phyloP scores from a whole-genome alignment of 345 rosid species.

The Iberis pinnata region DNA sequence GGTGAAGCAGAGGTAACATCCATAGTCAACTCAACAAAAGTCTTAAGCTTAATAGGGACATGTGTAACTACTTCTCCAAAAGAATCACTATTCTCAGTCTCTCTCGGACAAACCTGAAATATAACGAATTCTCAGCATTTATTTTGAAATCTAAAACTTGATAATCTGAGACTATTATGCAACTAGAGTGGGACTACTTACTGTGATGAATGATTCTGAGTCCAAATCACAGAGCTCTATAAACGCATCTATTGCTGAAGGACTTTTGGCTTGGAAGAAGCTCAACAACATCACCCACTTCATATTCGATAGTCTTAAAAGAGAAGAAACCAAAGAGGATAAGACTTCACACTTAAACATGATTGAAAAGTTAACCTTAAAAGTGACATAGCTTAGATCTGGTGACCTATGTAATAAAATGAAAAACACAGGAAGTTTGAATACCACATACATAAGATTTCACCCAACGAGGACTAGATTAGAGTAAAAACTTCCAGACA shows the following conservation, averaged over 20 bases:
- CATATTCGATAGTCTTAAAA: constrained; percentile 49
- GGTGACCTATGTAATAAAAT: constrained; percentile 62
- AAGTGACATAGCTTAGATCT: constrained; percentile 56
- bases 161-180: background rate
- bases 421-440: constrained; percentile 11
- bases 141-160: background rate
- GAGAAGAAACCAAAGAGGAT: constrained; percentile 3
- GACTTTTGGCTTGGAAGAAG: constrained; percentile 70
- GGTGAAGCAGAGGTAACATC: constrained; percentile 94
- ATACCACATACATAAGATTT: constrained; percentile 17
- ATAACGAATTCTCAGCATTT: constrained; percentile 7
- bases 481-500: background rate
- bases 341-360: constrained; percentile 4
- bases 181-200: constrained; percentile 33
- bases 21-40: constrained; percentile 79
- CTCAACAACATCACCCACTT: constrained; percentile 86
- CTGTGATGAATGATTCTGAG: constrained; percentile 68
- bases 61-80: constrained; percentile 25
- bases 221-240: constrained; percentile 63
- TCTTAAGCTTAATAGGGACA: constrained; percentile 53
- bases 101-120: constrained; percentile 53
- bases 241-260: constrained; percentile 63
- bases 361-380: too few species aligned
- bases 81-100: constrained; percentile 30
- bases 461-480: background rate